phyloP scores from a whole-genome alignment of 495 filamentous ascomycete genomes.

The Penicillium silybi region DNA sequence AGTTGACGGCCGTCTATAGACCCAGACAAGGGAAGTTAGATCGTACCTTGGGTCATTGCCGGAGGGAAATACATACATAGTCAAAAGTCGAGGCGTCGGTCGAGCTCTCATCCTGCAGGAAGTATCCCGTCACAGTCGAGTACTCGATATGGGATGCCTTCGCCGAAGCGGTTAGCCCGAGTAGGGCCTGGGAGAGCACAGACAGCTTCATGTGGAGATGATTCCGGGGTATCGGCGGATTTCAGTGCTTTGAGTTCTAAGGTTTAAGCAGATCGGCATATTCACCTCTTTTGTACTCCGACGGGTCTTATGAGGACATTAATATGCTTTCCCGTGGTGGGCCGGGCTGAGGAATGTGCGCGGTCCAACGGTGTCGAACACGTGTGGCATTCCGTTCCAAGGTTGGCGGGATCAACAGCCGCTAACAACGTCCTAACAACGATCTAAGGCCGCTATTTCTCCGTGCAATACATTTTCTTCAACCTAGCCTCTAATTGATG shows the following conservation, averaged over 20 bases:
- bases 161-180: conserved; percentile 20
- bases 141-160: conserved; percentile 48
- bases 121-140: conserved; percentile 63
- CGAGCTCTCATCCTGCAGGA: conserved; percentile 61
- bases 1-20: conserved; percentile 55
- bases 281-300: conserved; percentile 9
- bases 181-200: conserved; percentile 13
- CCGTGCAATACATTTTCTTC: neutral
- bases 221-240: neutral
- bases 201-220: conserved; percentile 29
- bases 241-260: conserved; percentile 1
- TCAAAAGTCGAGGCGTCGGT: conserved; percentile 64
- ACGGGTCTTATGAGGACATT: neutral
- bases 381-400: neutral
- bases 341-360: neutral
- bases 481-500: neutral
- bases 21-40: neutral
- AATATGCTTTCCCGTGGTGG: neutral
- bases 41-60: neutral
- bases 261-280: conserved; percentile 10
- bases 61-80: conserved; percentile 45
- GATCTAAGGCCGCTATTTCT: neutral
- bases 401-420: neutral
- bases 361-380: conserved; percentile 2
- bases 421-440: neutral